Conservation (phyloP, 805 yeast species). For the Blastobotrys terrestris region DNA sequence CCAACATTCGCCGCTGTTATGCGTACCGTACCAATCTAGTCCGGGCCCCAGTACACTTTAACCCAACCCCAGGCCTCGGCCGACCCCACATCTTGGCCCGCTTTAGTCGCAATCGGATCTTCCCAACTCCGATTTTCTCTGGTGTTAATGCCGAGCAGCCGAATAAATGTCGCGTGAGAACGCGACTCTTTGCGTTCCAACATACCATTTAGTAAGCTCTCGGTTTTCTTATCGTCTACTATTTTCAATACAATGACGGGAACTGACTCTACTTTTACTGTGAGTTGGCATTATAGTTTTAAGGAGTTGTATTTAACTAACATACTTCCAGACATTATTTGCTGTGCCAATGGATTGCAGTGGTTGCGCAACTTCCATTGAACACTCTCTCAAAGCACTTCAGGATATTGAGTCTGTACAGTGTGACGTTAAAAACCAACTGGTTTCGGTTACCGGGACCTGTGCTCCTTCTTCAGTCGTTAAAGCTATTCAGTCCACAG, state of each 20-base stretch:
- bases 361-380: slow-evolving; percentile 58
- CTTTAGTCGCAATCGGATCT: neutral
- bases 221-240: neutral
- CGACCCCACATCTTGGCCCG: neutral
- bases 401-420: slow-evolving; percentile 45
- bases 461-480: slow-evolving; percentile 74
- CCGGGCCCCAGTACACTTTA: no score
- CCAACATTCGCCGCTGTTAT: no score
- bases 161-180: neutral
- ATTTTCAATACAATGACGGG: no score
- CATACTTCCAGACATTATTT: slow-evolving; percentile 51
- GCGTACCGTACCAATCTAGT: no score
- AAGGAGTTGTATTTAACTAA: neutral
- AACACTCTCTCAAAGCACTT: slow-evolving; percentile 44
- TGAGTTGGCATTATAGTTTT: slow-evolving; percentile 5
- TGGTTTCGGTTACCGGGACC: slow-evolving; percentile 62
- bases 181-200: neutral
- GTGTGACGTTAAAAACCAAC: slow-evolving; percentile 52
- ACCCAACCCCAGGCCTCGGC: neutral
- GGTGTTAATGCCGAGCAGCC: neutral
- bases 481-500: slow-evolving; percentile 59
- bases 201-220: neutral
- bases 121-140: neutral
- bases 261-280: slow-evolving; percentile 11
- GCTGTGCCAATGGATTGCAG: slow-evolving; percentile 83